These are phyloP conservation scores for Termitomyces sp. DNA, from an alignment of 1,284 basidiomycete species.

Conservation along the genomic window DNA sequence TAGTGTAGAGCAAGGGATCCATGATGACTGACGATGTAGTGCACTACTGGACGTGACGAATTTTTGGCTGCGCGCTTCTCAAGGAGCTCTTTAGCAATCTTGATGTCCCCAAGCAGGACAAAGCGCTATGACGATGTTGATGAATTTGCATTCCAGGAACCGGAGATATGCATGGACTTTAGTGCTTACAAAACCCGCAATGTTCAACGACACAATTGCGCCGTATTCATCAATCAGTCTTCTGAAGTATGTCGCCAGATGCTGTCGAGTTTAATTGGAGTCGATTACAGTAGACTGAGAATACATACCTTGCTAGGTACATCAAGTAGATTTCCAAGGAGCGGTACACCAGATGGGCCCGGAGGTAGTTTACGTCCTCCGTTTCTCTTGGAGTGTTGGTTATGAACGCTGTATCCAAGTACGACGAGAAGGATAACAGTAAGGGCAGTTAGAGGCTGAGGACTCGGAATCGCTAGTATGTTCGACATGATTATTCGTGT, in stretches of 20 bases:
- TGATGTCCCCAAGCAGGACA: not conserved
- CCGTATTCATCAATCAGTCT: not conserved
- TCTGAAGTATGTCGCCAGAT: not conserved
- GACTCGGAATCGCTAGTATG: no score
- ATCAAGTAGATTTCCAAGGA: not conserved
- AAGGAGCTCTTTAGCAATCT: constrained; percentile 1
- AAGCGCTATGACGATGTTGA: not conserved
- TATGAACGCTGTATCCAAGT: not conserved
- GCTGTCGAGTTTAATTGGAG: not conserved
- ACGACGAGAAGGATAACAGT: not conserved
- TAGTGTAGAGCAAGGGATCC: not conserved
- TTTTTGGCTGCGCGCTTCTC: not conserved
- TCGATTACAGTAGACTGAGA: no score
- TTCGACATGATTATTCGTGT: no score
- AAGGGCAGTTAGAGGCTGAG: not conserved
- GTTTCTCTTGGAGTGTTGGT: not conserved
- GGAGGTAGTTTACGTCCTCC: not conserved
- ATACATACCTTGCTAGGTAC: not conserved
- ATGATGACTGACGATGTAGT: not conserved
- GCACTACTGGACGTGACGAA: not conserved
- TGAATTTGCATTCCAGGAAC: not conserved
- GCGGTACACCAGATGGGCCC: not conserved
- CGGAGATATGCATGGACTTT: not conserved
- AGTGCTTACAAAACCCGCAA: not conserved
- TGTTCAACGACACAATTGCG: not conserved